Percentiles rank a stretch among this genome's conserved stretches.
These are phyloP conservation scores for Pseudogymnoascus sp. DNA, from an alignment of 2,329 filamentous ascomycete genomes.

Conservation along the genomic window DNA sequence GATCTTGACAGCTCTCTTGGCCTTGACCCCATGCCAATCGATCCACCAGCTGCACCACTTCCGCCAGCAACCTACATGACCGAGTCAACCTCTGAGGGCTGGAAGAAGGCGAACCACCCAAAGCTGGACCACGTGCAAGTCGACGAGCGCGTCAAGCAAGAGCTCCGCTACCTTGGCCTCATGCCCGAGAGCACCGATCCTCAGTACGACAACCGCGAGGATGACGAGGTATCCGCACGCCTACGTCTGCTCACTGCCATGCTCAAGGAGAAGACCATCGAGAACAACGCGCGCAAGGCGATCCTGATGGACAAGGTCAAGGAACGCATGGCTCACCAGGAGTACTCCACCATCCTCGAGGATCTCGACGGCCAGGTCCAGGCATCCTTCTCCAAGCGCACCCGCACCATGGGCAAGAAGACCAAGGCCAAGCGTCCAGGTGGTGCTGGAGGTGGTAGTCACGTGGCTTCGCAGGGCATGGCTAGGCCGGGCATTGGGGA, in stretches of 20 bases:
- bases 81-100: conserved; percentile 66
- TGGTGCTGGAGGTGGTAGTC: conserved; percentile 65
- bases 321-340: conserved; percentile 90
- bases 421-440: conserved; percentile 81
- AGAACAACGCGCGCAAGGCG: conserved; percentile 86
- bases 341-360: conserved; percentile 94
- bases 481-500: conserved; percentile 81
- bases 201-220: conserved; percentile 82
- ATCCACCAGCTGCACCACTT: conserved; percentile 26
- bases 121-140: conserved; percentile 80
- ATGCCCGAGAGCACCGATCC: conserved; percentile 60
- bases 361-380: conserved; percentile 94
- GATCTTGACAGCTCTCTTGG: conserved; percentile 38
- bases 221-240: conserved; percentile 89
- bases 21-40: conserved; percentile 19
- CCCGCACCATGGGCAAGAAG: conserved; percentile 85
- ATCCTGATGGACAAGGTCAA: conserved; percentile 80
- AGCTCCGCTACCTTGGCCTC: conserved; percentile 85
- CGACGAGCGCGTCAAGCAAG: conserved; percentile 85
- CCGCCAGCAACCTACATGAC: conserved; percentile 73
- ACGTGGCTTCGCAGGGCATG: conserved; percentile 53
- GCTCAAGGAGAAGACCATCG: conserved; percentile 72
- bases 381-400: conserved; percentile 90
- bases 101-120: conserved; percentile 68
- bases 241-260: conserved; percentile 77